These are phyloP conservation scores for Colletotrichum destructivum DNA, from an alignment of 2,329 filamentous ascomycete species.

Conservation along the genomic window DNA sequence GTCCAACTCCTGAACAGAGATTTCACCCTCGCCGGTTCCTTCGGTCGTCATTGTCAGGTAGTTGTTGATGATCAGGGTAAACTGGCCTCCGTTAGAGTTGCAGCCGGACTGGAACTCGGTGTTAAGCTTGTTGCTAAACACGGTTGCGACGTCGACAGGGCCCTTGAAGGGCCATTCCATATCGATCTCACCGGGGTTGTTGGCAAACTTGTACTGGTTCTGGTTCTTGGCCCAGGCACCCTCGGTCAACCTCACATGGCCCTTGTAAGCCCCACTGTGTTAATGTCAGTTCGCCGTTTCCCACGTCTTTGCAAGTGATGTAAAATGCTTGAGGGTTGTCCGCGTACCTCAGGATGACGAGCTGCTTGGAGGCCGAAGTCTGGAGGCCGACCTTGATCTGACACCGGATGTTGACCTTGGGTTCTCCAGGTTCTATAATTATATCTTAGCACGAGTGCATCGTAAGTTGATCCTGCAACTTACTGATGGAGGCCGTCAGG, in stretches of 20 bases:
- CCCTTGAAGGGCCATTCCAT: conserved; percentile 8
- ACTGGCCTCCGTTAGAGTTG: conserved; percentile 9
- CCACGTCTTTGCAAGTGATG: not conserved
- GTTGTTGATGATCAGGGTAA: conserved; percentile 14
- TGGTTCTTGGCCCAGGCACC: conserved; percentile 16
- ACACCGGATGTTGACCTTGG: not conserved
- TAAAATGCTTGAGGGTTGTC: not conserved
- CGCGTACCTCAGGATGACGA: not conserved
- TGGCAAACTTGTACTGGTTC: conserved; percentile 18
- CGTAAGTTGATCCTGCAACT: not conserved
- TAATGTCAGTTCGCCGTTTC: not conserved
- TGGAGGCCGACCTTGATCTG: conserved; percentile 1
- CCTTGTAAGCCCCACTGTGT: not conserved
- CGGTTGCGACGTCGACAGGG: not conserved
- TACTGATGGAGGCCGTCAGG: not conserved
- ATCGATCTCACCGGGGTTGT: not conserved
- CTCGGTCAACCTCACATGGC: conserved; percentile 6
- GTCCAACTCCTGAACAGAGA: not conserved
- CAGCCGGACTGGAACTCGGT: conserved; percentile 6
- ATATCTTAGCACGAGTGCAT: not conserved
- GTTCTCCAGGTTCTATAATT: not conserved
- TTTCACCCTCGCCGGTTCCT: conserved; percentile 4
- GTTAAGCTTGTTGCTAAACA: not conserved
- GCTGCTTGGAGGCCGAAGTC: not conserved
- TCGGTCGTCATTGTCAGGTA: not conserved